Conservation (phyloP, 2,329 filamentous ascomycete genomes). For the Cladorrhinum sp. region DNA sequence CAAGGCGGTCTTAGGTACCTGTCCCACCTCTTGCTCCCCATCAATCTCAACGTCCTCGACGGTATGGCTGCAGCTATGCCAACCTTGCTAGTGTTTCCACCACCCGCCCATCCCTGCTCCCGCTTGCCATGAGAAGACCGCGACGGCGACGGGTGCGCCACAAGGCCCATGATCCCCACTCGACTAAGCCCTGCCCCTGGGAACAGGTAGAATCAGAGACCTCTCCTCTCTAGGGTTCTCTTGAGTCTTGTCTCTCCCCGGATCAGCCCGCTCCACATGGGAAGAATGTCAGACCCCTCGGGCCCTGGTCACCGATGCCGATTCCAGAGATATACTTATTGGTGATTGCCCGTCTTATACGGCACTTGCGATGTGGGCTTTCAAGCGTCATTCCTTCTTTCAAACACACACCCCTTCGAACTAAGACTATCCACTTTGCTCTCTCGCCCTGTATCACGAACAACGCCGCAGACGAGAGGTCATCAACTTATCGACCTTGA, state of each 20-base stretch:
- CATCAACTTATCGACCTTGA: conserved; percentile 9
- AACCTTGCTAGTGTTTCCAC: not conserved
- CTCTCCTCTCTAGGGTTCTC: not conserved
- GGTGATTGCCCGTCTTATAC: conserved; percentile 29
- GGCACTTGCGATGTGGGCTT: conserved; percentile 14
- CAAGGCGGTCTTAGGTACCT: not conserved
- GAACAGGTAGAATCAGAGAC: conserved; percentile 13
- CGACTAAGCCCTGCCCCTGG: conserved; percentile 16
- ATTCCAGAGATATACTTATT: conserved; percentile 16
- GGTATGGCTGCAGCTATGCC: conserved; percentile 7
- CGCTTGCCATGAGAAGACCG: conserved; percentile 17
- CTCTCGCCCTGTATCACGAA: conserved; percentile 15
- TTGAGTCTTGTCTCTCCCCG: conserved; percentile 5
- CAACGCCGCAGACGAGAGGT: conserved; percentile 20
- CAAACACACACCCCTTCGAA: conserved; percentile 6
- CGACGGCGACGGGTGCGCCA: conserved; percentile 16
- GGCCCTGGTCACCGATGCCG: conserved; percentile 14
- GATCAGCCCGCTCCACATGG: conserved; percentile 17
- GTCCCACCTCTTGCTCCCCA: not conserved
- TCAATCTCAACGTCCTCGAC: not conserved
- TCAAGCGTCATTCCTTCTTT: conserved; percentile 18
- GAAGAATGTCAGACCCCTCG: conserved; percentile 8
- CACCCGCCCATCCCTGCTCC: conserved; percentile 13
- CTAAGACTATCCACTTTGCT: conserved; percentile 9
- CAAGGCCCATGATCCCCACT: conserved; percentile 15